Evolutionary conservation across 2,329 filamentous ascomycete species (phyloP).

Genomic region (Sporothrix euskadiensis): DNA sequence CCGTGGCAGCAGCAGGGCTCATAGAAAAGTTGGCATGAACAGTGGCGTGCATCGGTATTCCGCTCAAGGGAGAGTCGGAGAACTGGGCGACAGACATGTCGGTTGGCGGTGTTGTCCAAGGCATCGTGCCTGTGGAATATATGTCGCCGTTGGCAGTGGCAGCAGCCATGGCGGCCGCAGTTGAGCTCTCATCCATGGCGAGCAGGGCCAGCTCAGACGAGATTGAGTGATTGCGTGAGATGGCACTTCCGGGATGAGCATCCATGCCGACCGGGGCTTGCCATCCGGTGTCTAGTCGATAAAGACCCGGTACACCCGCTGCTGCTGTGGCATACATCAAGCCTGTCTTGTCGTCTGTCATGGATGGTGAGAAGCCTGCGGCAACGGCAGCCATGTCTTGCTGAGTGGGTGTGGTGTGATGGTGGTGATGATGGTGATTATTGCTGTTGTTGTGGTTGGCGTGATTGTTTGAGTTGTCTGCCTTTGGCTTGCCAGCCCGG

Average conservation of each 20-base stretch:
- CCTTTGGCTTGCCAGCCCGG: conserved; percentile 52
- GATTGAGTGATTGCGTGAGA: conserved; percentile 42
- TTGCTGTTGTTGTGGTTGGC: conserved; percentile 4
- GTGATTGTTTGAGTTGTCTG: conserved; percentile 35
- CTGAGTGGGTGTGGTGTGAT: neutral
- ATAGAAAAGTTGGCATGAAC: conserved; percentile 44
- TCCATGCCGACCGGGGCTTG: conserved; percentile 43
- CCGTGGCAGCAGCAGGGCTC: conserved; percentile 35
- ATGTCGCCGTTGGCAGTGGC: conserved; percentile 36
- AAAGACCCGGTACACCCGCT: conserved; percentile 38
- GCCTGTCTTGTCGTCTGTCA: conserved; percentile 36
- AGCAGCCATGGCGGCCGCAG: neutral
- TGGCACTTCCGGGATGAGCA: conserved; percentile 32
- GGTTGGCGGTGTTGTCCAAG: conserved; percentile 46
- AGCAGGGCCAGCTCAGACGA: conserved; percentile 40
- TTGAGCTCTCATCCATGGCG: conserved; percentile 37
- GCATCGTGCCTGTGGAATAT: conserved; percentile 42
- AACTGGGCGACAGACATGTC: conserved; percentile 41
- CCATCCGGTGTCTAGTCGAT: conserved; percentile 45
- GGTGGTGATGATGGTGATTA: conserved; percentile 2
- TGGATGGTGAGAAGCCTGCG: conserved; percentile 32
- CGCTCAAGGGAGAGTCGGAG: conserved; percentile 40
- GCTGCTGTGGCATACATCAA: conserved; percentile 38
- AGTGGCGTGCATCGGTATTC: conserved; percentile 37
- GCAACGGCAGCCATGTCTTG: conserved; percentile 23